Percentiles rank a stretch among this genome's conserved stretches.
These are phyloP conservation scores for Phaeosphaeriaceae sp. DNA, from an alignment of 2,329 filamentous ascomycete species.

Conservation along the genomic window DNA sequence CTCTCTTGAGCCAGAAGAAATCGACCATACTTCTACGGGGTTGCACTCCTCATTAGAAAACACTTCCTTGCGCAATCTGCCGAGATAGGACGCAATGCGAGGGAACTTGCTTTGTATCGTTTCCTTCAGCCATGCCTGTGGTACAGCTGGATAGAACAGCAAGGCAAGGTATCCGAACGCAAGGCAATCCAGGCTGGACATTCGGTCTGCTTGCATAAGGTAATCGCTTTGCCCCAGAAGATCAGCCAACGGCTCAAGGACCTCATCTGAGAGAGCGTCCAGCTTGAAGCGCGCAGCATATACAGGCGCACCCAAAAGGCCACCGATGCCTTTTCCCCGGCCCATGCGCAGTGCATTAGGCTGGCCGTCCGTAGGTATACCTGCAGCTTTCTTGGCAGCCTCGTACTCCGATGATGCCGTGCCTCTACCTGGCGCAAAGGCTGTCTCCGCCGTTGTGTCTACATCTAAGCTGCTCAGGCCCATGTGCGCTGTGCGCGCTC, in stretches of 20 bases:
- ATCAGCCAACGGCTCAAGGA: slow-evolving; percentile 73
- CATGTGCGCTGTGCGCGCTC: slow-evolving; percentile 66
- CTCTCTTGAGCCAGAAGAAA: slow-evolving; percentile 20
- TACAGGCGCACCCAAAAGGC: slow-evolving; percentile 70
- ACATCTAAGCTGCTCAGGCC: slow-evolving; percentile 57
- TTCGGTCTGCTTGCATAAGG: slow-evolving; percentile 60
- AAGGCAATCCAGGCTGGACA: slow-evolving; percentile 77
- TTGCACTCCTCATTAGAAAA: slow-evolving; percentile 29
- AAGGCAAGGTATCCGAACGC: slow-evolving; percentile 80
- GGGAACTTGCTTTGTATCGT: slow-evolving; percentile 60
- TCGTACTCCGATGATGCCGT: slow-evolving; percentile 45
- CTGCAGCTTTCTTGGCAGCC: slow-evolving; percentile 45
- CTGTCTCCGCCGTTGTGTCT: slow-evolving; percentile 49
- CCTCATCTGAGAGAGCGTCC: slow-evolving; percentile 71
- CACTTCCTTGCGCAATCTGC: slow-evolving; percentile 40
- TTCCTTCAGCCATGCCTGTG: slow-evolving; percentile 68
- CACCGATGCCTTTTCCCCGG: slow-evolving; percentile 65
- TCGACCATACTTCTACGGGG: slow-evolving; percentile 37
- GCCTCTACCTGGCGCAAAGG: slow-evolving; percentile 34
- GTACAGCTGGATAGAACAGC: slow-evolving; percentile 69
- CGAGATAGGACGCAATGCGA: slow-evolving; percentile 48
- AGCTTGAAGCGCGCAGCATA: slow-evolving; percentile 78
- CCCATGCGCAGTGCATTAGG: slow-evolving; percentile 56
- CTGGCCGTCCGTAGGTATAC: slow-evolving; percentile 43
- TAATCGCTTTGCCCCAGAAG: slow-evolving; percentile 64